Percentiles rank a stretch among this genome's conserved stretches.
Evolutionary conservation across 139 green algal species (phyloP).

Genomic region (Coelastrella sp.): DNA sequence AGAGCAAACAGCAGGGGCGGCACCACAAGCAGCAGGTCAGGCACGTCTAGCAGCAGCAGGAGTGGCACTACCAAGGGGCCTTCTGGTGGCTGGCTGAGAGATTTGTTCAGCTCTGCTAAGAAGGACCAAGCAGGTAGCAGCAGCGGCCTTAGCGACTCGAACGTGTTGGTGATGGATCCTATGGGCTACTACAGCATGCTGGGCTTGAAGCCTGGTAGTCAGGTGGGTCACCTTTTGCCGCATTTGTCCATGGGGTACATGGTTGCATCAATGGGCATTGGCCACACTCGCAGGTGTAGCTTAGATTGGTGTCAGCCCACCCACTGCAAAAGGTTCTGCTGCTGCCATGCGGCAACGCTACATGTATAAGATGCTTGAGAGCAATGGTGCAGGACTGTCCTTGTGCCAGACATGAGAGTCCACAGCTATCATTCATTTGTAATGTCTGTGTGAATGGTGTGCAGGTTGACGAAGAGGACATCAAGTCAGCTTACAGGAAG

Average conservation of each 20-base stretch:
- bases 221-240: background rate
- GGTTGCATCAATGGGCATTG: no score
- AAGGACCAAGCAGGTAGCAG: background rate
- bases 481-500: slow-evolving; percentile 31
- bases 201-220: background rate
- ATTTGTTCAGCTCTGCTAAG: slow-evolving; percentile 32
- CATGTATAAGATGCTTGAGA: no score
- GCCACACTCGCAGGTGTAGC: no score
- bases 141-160: background rate
- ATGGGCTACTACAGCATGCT: slow-evolving; percentile 44
- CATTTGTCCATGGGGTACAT: no score
- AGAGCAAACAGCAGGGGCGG: slow-evolving; percentile 26
- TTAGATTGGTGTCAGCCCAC: no score
- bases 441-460: background rate
- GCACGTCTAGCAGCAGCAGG: slow-evolving; percentile 28
- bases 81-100: slow-evolving; percentile 19
- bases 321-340: no score
- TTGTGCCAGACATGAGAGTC: background rate
- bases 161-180: slow-evolving; percentile 22
- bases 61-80: background rate
- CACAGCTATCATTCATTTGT: no score
- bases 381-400: no score
- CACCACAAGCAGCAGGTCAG: slow-evolving; percentile 18
- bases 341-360: no score
- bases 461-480: slow-evolving; percentile 25